Conservation (phyloP, 1,284 basidiomycete genomes). For the Ceratobasidium papillatum region DNA sequence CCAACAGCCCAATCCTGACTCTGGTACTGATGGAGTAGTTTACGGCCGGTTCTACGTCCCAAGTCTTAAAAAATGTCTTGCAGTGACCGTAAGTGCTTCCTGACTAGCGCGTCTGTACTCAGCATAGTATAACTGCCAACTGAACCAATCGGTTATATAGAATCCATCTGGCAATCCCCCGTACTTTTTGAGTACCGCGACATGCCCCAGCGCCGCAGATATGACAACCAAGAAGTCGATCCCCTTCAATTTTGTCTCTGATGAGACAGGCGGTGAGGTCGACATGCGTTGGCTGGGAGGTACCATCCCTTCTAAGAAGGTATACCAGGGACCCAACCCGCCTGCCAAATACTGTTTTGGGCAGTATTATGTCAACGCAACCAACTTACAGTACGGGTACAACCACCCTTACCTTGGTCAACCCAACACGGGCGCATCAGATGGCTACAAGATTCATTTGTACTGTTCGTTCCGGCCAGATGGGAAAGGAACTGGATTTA, state of each 20-base stretch:
- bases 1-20: background rate
- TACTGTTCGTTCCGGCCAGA: background rate
- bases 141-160: background rate
- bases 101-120: too few relatives aligned
- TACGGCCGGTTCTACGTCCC: slow-evolving; percentile 16
- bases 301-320: background rate
- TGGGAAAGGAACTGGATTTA: background rate
- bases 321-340: background rate
- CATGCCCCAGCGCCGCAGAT: background rate
- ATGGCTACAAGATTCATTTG: background rate
- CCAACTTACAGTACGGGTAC: slow-evolving; percentile 1
- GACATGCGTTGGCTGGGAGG: slow-evolving; percentile 13
- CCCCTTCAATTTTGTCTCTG: slow-evolving; percentile 7
- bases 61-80: background rate
- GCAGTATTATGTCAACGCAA: slow-evolving; percentile 3
- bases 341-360: background rate
- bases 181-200: background rate
- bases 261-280: background rate
- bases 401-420: background rate
- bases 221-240: background rate
- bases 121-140: too few relatives aligned
- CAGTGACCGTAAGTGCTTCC: background rate
- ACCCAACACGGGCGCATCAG: background rate
- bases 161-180: slow-evolving; percentile 3
- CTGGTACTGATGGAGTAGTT: background rate